These are phyloP conservation scores for Yarrowia sp. DNA, from an alignment of 805 yeast genomes.

Conservation along the genomic window DNA sequence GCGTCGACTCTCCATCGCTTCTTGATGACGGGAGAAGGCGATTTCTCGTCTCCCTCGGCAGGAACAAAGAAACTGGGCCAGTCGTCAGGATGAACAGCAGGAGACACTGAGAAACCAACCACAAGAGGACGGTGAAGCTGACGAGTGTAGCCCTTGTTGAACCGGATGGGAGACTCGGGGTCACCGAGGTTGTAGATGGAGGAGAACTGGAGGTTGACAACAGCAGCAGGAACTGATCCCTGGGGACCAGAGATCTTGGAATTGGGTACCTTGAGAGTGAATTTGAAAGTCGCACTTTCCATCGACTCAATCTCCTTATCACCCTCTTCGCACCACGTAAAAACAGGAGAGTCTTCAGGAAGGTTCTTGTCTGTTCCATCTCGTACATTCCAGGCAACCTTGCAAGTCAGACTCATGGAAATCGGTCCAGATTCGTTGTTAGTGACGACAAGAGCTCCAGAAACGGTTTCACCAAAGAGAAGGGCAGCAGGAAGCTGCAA, in stretches of 20 bases:
- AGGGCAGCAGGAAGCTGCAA: conserved; percentile 43
- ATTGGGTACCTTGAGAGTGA: conserved; percentile 11
- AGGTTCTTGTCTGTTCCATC: conserved; percentile 13
- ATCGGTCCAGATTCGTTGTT: conserved; percentile 47
- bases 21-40: conserved; percentile 47
- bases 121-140: conserved; percentile 51
- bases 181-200: conserved; percentile 41
- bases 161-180: conserved; percentile 42
- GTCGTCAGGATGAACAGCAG: conserved; percentile 47
- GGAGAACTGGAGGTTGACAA: conserved; percentile 42
- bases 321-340: conserved; percentile 15
- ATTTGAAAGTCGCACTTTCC: conserved; percentile 7
- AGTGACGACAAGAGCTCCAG: conserved; percentile 40
- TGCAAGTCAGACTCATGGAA: conserved; percentile 41
- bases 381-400: conserved; percentile 34
- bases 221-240: conserved; percentile 21
- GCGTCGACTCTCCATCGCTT: conserved; percentile 38
- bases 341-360: neutral
- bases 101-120: conserved; percentile 50
- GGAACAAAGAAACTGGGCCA: conserved; percentile 54
- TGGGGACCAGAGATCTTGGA: conserved; percentile 15
- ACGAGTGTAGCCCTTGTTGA: conserved; percentile 42
- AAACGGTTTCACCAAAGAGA: conserved; percentile 46
- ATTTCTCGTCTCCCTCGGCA: conserved; percentile 27
- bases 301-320: conserved; percentile 3